phyloP scores from a whole-genome alignment of 768 basidiomycete genomes.

The Russula sp. region DNA sequence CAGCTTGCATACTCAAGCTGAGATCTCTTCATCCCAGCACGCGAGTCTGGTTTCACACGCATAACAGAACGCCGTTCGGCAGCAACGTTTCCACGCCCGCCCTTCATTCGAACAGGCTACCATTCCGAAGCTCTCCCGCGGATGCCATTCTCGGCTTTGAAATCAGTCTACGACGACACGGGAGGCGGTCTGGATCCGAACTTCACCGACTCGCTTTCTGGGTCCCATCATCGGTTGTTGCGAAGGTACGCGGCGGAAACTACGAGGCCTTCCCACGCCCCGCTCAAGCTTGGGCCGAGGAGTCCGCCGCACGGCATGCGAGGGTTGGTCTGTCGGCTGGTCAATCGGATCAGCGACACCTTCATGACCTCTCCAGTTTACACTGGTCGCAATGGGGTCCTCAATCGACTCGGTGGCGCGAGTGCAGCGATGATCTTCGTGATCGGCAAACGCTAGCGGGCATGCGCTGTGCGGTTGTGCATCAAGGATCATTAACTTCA shows the following conservation, averaged over 20 bases:
- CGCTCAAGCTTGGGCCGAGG: not conserved
- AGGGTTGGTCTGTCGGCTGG: constrained; percentile 10
- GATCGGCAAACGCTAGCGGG: constrained; percentile 24
- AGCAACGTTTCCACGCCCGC: not conserved
- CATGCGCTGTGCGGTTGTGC: constrained; percentile 22
- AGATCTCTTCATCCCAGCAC: constrained; percentile 12
- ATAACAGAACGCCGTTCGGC: constrained; percentile 18
- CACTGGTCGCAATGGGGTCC: constrained; percentile 24
- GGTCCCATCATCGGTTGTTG: constrained; percentile 13
- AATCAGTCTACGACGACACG: constrained; percentile 13
- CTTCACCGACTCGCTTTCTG: constrained; percentile 20
- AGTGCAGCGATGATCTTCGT: constrained; percentile 16
- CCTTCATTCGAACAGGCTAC: constrained; percentile 11
- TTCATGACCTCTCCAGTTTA: constrained; percentile 9
- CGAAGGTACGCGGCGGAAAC: constrained; percentile 14
- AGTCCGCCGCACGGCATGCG: not conserved
- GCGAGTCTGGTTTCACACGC: constrained; percentile 15
- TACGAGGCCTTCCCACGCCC: not conserved
- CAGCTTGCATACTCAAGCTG: constrained; percentile 18
- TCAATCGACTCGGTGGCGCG: constrained; percentile 22
- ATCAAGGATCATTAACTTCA: constrained; percentile 17
- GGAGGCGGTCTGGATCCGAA: constrained; percentile 7
- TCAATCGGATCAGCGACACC: not conserved
- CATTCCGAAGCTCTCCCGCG: constrained; percentile 18
- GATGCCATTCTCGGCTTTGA: constrained; percentile 24